Conservation (phyloP, 2,329 filamentous ascomycete species). For the Ramichloridium luteum region DNA sequence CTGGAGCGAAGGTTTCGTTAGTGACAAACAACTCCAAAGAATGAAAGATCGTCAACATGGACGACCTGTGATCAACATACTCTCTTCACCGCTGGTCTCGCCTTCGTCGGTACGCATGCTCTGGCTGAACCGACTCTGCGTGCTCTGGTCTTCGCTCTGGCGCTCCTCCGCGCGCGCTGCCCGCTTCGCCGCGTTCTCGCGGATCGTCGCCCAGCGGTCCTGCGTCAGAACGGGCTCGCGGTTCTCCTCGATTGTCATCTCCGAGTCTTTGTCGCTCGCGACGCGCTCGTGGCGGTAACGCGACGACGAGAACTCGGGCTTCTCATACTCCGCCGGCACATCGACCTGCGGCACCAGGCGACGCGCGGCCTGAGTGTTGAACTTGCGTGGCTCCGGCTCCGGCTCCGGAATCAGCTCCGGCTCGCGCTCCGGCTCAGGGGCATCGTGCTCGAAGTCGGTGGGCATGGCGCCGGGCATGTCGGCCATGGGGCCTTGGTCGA, state of each 20-base stretch:
- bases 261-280: slow-evolving; percentile 26
- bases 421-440: slow-evolving; percentile 1
- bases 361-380: slow-evolving; percentile 11
- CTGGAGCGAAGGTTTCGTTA: slow-evolving; percentile 34
- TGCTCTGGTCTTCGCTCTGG: slow-evolving; percentile 51
- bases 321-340: slow-evolving; percentile 8
- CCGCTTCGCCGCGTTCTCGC: slow-evolving; percentile 82
- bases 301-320: slow-evolving; percentile 1
- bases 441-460: slow-evolving; percentile 22
- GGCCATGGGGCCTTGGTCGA: slow-evolving; percentile 77
- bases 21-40: slow-evolving; percentile 1
- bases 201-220: slow-evolving; percentile 91
- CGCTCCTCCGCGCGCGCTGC: slow-evolving; percentile 39
- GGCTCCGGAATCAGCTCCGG: slow-evolving; percentile 2
- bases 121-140: slow-evolving; percentile 38
- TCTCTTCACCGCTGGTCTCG: slow-evolving; percentile 94
- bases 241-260: slow-evolving; percentile 29
- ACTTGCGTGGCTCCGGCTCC: slow-evolving; percentile 11
- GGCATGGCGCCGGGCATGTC: slow-evolving; percentile 80
- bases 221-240: slow-evolving; percentile 33
- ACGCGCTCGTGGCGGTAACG: background rate
- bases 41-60: background rate
- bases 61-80: slow-evolving; percentile 41
- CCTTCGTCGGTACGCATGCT: slow-evolving; percentile 55
- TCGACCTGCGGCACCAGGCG: slow-evolving; percentile 10